Base-by-base conservation (phyloP, 1,139 yeast genomes). In the Pichia sp. region DNA sequence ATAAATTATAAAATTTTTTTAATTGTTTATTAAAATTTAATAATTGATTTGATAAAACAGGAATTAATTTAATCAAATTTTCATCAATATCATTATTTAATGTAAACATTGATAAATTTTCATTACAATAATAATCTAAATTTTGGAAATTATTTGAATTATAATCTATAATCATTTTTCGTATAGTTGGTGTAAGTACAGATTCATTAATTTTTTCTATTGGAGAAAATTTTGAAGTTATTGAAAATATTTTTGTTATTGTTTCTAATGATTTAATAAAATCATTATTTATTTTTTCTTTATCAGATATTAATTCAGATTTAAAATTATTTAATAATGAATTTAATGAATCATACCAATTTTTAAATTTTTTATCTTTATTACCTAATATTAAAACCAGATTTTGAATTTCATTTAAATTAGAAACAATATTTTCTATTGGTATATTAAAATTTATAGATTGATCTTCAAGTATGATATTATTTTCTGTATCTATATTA, bases 241-340 rank as follows among this genome's bases (percentile, higher is more conserved):
- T 50, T 40, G 48, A 42, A 32, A 58, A 57, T 8, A 61, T 58
- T 42, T 55, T 57, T 2, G 60, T 42, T 3, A 61, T 55, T 4
- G 65, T 56, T 39, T 59, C 61, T 36, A 62, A 44, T 5, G 63
- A 59, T 31, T 55, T 54, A 5, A 51, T 36, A 40, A 59, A 59
- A 25, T 58, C 56, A 10, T 39, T 46, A 27, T 55, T 59, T 31
- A 60, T 34, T 7, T 30, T 43, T 7, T 48, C 35, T 43, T 58
- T 53, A 30, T 52, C 53, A 2, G 50, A 33, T 8, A 39, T 33
- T n/a, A 61, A 35, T 33, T 59, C 60, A 18, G n/a, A 18, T 2
- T 28, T 31, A 35, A 42, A 48, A 5, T 44, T 40, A 31, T 49
- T 41, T 5, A 49, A 25, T 4, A 29, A 34, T 4, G 40, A 33